Conservation (phyloP, 23 red algal species). For the Gracilaria vermiculophylla region DNA sequence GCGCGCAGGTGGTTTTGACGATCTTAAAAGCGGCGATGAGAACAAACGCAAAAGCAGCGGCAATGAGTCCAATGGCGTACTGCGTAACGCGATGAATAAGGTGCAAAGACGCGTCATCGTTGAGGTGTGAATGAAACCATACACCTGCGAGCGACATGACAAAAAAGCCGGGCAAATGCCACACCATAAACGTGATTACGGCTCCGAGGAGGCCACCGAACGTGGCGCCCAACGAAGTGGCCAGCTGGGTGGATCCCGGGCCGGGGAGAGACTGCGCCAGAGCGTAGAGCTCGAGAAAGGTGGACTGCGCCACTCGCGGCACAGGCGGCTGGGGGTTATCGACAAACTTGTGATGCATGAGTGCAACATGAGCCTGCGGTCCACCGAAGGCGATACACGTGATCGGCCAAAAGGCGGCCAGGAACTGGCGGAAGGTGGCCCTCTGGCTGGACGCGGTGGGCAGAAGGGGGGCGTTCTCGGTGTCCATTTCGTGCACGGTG, state of each 20-base stretch:
- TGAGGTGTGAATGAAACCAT: slow-evolving; percentile 28
- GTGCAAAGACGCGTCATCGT: neutral
- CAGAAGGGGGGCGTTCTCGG: neutral
- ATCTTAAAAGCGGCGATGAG: slow-evolving; percentile 57
- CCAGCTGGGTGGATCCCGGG: slow-evolving; percentile 74
- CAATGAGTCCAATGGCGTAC: slow-evolving; percentile 40
- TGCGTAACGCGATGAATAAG: slow-evolving; percentile 29
- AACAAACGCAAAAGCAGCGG: slow-evolving; percentile 72
- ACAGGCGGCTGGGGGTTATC: neutral
- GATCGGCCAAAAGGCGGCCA: slow-evolving; percentile 46
- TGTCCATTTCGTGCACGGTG: neutral
- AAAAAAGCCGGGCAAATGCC: slow-evolving; percentile 56
- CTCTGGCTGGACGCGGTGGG: neutral
- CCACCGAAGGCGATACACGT: slow-evolving; percentile 69
- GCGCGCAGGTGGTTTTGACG: neutral
- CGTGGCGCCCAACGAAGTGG: slow-evolving; percentile 43
- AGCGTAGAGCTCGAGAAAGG: slow-evolving; percentile 77
- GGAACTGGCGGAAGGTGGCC: slow-evolving; percentile 32
- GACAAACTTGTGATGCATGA: slow-evolving; percentile 54
- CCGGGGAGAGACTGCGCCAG: slow-evolving; percentile 66
- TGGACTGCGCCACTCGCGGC: slow-evolving; percentile 42
- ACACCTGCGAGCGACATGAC: slow-evolving; percentile 49
- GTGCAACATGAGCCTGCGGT: slow-evolving; percentile 72
- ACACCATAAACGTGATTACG: slow-evolving; percentile 49
- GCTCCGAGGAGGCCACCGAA: slow-evolving; percentile 59